Percentiles rank a stretch among this genome's conserved stretches.
These are phyloP conservation scores for Phytophthora multivora DNA, from an alignment of 352 stramenopile genomes.

Conservation along the genomic window DNA sequence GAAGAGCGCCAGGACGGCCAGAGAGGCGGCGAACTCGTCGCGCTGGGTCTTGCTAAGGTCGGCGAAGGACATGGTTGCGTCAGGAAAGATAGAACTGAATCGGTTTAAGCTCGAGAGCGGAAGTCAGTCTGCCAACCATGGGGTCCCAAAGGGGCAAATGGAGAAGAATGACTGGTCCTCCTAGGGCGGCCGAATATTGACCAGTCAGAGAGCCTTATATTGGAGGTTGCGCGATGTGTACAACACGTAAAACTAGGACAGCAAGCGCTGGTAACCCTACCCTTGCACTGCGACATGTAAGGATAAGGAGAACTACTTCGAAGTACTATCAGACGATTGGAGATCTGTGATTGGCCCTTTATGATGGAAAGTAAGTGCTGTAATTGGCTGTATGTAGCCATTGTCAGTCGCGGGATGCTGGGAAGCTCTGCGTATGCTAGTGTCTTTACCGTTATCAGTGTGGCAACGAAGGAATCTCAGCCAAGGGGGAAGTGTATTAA, in stretches of 20 bases:
- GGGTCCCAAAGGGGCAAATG: constrained; percentile 23
- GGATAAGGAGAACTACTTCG: too few species aligned
- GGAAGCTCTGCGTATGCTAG: too few species aligned
- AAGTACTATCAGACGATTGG: too few species aligned
- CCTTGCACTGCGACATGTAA: too few species aligned
- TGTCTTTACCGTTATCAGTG: too few species aligned
- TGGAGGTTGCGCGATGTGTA: constrained; percentile 2
- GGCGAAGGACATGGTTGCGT: constrained; percentile 84
- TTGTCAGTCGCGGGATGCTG: too few species aligned
- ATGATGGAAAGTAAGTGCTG: too few species aligned
- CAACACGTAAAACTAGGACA: constrained; percentile 8
- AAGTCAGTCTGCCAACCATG: constrained; percentile 71
- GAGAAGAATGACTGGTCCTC: constrained; percentile 72
- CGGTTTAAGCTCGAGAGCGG: constrained; percentile 82
- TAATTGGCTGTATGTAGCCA: too few species aligned
- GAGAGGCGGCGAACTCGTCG: constrained; percentile 85
- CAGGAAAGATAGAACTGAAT: constrained; percentile 83
- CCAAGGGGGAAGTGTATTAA: too few species aligned
- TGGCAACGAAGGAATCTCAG: too few species aligned
- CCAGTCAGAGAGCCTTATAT: constrained; percentile 5
- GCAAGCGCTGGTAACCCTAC: too few species aligned
- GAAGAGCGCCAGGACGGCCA: constrained; percentile 82
- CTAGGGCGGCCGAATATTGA: constrained; percentile 16
- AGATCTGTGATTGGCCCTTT: too few species aligned
- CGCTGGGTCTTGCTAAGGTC: constrained; percentile 83